Evolutionary conservation across 2,329 filamentous ascomycete genomes (phyloP).

Genomic region (Ceratocystis variospora): DNA sequence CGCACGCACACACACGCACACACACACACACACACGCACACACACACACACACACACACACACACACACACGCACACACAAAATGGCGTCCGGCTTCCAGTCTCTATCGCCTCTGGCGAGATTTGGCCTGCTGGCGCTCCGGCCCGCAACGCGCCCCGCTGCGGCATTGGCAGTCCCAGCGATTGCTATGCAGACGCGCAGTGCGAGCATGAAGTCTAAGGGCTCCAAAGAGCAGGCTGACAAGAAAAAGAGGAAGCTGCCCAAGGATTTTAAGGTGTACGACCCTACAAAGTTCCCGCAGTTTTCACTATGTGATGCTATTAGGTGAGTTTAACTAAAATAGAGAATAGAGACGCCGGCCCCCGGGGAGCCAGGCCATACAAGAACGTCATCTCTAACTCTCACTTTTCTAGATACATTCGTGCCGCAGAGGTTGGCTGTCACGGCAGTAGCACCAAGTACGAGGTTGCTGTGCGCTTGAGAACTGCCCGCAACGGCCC

Average conservation of each 20-base stretch:
- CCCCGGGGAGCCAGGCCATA: no score
- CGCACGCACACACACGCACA: no score
- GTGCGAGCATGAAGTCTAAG: slow-evolving; percentile 19
- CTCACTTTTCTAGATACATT: slow-evolving; percentile 31
- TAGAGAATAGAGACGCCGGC: background rate
- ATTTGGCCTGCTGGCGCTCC: slow-evolving; percentile 11
- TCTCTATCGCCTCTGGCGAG: slow-evolving; percentile 5
- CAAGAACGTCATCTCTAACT: background rate
- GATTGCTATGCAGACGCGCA: slow-evolving; percentile 16
- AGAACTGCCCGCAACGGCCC: slow-evolving; percentile 75
- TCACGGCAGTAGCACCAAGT: slow-evolving; percentile 60
- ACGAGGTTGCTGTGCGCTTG: slow-evolving; percentile 75
- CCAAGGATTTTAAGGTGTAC: slow-evolving; percentile 54
- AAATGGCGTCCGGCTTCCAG: slow-evolving; percentile 9
- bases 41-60: no score
- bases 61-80: background rate
- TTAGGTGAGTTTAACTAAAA: slow-evolving; percentile 47
- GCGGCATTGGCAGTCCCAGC: slow-evolving; percentile 1
- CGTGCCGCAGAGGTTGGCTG: slow-evolving; percentile 84
- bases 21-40: no score
- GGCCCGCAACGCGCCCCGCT: background rate
- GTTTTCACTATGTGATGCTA: slow-evolving; percentile 79
- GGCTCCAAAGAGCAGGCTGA: slow-evolving; percentile 24
- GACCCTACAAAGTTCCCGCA: slow-evolving; percentile 50
- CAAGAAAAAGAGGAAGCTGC: slow-evolving; percentile 44